These are phyloP conservation scores for Candida xiaguanensis DNA, from an alignment of 805 yeast species.

Conservation along the genomic window DNA sequence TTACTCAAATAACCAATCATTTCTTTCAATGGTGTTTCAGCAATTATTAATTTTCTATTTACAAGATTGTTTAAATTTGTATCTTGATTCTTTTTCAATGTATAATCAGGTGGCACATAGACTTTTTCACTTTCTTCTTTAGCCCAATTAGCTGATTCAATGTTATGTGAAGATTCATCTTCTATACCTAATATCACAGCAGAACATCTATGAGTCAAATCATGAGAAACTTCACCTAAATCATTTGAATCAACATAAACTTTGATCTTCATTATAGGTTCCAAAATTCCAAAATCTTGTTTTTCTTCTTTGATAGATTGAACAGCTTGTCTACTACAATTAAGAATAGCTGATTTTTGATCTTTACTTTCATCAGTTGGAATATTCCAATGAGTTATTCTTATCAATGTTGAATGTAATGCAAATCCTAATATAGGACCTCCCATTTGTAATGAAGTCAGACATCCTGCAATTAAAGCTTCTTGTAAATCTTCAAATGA, in stretches of 20 bases:
- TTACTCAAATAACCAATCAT: conserved; percentile 86
- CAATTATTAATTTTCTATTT: conserved; percentile 59
- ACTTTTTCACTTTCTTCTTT: conserved; percentile 55
- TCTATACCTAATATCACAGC: conserved; percentile 72
- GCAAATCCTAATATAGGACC: conserved; percentile 57
- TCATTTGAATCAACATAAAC: conserved; percentile 67
- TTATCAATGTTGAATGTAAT: conserved; percentile 57
- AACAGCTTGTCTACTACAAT: conserved; percentile 40
- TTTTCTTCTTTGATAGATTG: conserved; percentile 20
- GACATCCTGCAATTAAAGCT: conserved; percentile 53
- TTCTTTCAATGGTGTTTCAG: conserved; percentile 79
- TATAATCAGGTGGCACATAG: conserved; percentile 77
- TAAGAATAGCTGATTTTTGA: conserved; percentile 33
- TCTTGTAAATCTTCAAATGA: conserved; percentile 50
- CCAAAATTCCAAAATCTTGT: conserved; percentile 55
- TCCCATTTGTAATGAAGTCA: conserved; percentile 63
- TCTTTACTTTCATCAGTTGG: conserved; percentile 45
- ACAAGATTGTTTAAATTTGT: conserved; percentile 14
- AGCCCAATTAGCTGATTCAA: conserved; percentile 44
- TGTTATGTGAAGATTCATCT: conserved; percentile 46
- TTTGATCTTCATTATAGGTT: conserved; percentile 80
- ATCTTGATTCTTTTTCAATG: conserved; percentile 28
- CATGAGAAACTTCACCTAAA: conserved; percentile 81
- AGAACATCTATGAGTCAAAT: conserved; percentile 71
- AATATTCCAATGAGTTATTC: conserved; percentile 49